A percentile compares a stretch with the other conserved stretches of the same genome.
Conservation (phyloP, 805 yeast species). For the Lipomyces starkeyi region DNA sequence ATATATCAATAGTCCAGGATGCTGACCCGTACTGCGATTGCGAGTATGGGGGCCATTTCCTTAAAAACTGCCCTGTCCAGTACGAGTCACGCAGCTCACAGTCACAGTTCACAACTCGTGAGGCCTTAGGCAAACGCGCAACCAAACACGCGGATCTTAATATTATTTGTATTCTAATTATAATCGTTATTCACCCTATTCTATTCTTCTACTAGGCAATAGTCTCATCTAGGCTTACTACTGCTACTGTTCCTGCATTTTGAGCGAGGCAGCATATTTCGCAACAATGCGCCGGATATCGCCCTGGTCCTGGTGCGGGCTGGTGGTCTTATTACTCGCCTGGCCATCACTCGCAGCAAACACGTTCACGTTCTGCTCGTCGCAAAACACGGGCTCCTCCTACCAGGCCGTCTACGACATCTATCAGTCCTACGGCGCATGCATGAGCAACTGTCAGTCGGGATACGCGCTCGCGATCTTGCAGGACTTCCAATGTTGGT, state of each 20-base stretch:
- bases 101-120: no score
- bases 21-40: no score
- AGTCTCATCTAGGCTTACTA: no score
- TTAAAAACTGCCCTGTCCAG: no score
- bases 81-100: no score
- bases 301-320: not conserved
- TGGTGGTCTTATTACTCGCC: not conserved
- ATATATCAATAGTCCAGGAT: no score
- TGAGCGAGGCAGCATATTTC: not conserved
- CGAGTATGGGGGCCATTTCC: no score
- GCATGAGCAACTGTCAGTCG: conserved; percentile 56
- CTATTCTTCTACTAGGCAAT: no score
- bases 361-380: conserved; percentile 48
- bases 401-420: conserved; percentile 29
- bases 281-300: not conserved
- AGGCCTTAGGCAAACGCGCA: no score
- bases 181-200: no score
- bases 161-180: no score
- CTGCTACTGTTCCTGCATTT: not conserved
- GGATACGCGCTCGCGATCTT: conserved; percentile 59
- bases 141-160: no score
- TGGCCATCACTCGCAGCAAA: conserved; percentile 1
- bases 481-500: conserved; percentile 63
- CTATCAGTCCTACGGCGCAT: conserved; percentile 58
- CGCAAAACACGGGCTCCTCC: conserved; percentile 50